phyloP scores from a whole-genome alignment of 768 basidiomycete genomes.

The Kwoniella sp. region DNA sequence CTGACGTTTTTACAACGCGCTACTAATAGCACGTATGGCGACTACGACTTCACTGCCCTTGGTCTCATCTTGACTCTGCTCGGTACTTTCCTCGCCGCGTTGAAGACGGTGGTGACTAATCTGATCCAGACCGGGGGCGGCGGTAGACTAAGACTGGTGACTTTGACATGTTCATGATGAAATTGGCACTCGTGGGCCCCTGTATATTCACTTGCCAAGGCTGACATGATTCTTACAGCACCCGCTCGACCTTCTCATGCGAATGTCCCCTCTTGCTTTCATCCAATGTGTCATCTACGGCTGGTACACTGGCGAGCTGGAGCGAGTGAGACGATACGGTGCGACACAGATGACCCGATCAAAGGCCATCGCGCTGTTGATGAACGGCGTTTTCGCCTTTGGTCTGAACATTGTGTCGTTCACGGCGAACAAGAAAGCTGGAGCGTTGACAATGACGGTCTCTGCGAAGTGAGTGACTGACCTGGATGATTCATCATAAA shows the following conservation, averaged over 20 bases:
- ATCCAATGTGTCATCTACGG: conserved; percentile 81
- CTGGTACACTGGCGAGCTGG: conserved; percentile 77
- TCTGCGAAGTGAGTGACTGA: conserved; percentile 49
- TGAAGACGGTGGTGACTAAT: conserved; percentile 92
- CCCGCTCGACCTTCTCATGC: conserved; percentile 81
- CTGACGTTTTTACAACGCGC: no score
- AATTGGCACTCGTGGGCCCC: no score
- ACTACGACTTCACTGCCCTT: conserved; percentile 84
- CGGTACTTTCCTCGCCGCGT: conserved; percentile 85
- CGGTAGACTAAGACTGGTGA: conserved; percentile 53
- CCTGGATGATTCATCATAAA: no score
- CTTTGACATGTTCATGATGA: no score
- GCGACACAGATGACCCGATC: conserved; percentile 60
- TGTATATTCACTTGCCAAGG: no score
- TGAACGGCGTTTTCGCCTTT: conserved; percentile 88
- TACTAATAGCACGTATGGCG: conserved; percentile 84
- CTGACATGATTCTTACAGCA: conserved; percentile 58
- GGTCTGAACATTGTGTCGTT: conserved; percentile 92
- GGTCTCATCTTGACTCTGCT: conserved; percentile 86
- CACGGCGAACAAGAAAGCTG: conserved; percentile 89
- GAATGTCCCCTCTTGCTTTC: conserved; percentile 90
- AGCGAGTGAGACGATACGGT: conserved; percentile 63
- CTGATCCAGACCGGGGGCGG: conserved; percentile 61
- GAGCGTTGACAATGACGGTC: conserved; percentile 61
- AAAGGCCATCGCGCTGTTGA: conserved; percentile 63